Conservation (phyloP, 306 rosid genomes). For the Cucurbita maxima region DNA sequence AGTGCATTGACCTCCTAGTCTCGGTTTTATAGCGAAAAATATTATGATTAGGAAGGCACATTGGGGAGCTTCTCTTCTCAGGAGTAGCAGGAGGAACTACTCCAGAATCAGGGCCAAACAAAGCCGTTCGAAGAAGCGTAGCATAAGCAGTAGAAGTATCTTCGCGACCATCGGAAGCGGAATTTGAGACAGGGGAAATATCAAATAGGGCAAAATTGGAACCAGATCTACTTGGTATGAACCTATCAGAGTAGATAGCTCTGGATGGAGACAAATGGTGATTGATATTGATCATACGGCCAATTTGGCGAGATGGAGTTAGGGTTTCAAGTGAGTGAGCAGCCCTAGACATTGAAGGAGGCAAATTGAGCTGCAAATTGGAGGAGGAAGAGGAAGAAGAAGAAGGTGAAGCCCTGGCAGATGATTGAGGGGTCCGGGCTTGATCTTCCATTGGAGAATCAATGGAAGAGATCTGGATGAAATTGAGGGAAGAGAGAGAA, state of each 20-base stretch:
- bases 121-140: conserved; percentile 58
- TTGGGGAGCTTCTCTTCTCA: conserved; percentile 31
- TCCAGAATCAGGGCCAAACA: conserved; percentile 69
- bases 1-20: conserved; percentile 72
- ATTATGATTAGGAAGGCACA: conserved; percentile 51
- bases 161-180: conserved; percentile 35
- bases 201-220: conserved; percentile 65
- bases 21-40: conserved; percentile 88
- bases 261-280: conserved; percentile 65
- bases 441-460: conserved; percentile 43
- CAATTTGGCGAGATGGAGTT: conserved; percentile 47
- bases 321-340: conserved; percentile 23
- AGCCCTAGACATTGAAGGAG: conserved; percentile 24
- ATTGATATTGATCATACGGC: conserved; percentile 59
- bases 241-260: conserved; percentile 85
- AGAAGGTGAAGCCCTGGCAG: conserved; percentile 11
- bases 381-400: conserved; percentile 9
- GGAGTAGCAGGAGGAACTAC: conserved; percentile 48
- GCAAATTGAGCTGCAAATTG: conserved; percentile 22
- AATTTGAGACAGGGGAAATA: conserved; percentile 24
- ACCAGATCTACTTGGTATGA: conserved; percentile 77
- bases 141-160: conserved; percentile 52
- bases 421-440: conserved; percentile 7
- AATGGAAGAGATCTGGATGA: conserved; percentile 6
- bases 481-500: not conserved